These are phyloP conservation scores for Hysterangium stoloniferum DNA, from an alignment of 768 basidiomycete species.

Conservation along the genomic window DNA sequence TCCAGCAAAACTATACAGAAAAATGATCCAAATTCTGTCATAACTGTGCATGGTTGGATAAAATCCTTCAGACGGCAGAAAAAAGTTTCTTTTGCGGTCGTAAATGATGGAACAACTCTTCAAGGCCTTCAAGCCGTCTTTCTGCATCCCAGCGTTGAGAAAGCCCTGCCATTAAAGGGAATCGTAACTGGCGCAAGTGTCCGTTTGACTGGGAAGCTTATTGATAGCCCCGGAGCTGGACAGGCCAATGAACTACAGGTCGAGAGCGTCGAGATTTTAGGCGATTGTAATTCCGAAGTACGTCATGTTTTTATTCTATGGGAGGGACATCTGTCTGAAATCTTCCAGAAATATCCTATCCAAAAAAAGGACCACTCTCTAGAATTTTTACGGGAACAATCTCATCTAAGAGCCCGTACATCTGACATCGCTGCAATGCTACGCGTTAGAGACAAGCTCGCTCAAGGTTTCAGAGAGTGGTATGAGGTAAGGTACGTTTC, in stretches of 20 bases:
- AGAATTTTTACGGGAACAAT: conserved; percentile 78
- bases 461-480: conserved; percentile 50
- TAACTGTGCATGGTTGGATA: conserved; percentile 74
- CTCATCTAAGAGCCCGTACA: conserved; percentile 83
- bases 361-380: conserved; percentile 79
- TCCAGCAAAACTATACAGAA: too few species aligned
- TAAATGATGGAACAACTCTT: conserved; percentile 72
- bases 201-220: conserved; percentile 38
- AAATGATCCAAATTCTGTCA: neutral
- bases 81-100: conserved; percentile 73
- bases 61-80: conserved; percentile 83
- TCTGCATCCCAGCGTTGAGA: conserved; percentile 7
- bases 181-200: conserved; percentile 52
- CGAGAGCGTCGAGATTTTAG: conserved; percentile 39
- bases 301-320: neutral
- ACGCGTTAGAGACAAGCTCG: conserved; percentile 55
- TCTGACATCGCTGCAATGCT: conserved; percentile 64
- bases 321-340: neutral
- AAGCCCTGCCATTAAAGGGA: conserved; percentile 21
- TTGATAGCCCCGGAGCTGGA: conserved; percentile 38
- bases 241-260: conserved; percentile 49
- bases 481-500: conserved; percentile 58
- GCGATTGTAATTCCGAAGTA: conserved; percentile 54
- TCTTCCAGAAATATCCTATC: conserved; percentile 70
- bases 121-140: conserved; percentile 77